Base-by-base conservation (phyloP, 2,329 filamentous ascomycete species). In the Monosporascus sp. region DNA sequence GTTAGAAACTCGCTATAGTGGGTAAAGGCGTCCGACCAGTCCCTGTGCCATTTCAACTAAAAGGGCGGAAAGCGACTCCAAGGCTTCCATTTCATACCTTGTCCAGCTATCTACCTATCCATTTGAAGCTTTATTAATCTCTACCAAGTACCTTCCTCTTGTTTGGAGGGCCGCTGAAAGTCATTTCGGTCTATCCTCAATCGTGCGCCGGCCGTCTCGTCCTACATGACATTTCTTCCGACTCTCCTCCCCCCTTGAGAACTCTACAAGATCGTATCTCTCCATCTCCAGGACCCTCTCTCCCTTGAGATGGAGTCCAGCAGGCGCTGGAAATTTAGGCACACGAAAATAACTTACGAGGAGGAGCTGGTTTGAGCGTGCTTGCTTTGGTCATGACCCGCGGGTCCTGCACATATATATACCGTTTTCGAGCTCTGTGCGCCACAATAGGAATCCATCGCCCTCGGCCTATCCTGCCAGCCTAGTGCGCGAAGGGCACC, bases 241-340 rank as follows among this genome's bases (percentile, higher is more conserved):
- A 27, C 26, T n/a, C 43, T 24, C 24, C 5, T 22, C 43, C 11
- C 11, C 24, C 14, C 4, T 9, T 3, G 22, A 27, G 17, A 46
- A 5, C 43, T 19, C 5, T 16, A 26, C 24, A 26, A n/a, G 11
- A 14, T 46, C 14, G 16, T 24, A 5, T 8, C 24, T 27, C 16
- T 26, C 22, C 38, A 41, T 17, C 43, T 27, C 43, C 43, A 5
- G 43, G 43, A 45, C 43, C 5, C 20, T 37, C 20, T 37, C 31
- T 56, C 52, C 49, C 52, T 20, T 52, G 64, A 66, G 60, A 67
- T 67, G 65, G 65, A 67, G 65, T 64, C 62, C 60, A 59, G 64
- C 62, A 60, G 53, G 61, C 56, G 60, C 60, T 58, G 60, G 61
- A 63, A 56, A 63, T 58, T 55, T 53, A 59, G 61, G 54, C 60